These are phyloP conservation scores for Fusarium sp. DNA, from an alignment of 2,329 filamentous ascomycete species.

Conservation along the genomic window DNA sequence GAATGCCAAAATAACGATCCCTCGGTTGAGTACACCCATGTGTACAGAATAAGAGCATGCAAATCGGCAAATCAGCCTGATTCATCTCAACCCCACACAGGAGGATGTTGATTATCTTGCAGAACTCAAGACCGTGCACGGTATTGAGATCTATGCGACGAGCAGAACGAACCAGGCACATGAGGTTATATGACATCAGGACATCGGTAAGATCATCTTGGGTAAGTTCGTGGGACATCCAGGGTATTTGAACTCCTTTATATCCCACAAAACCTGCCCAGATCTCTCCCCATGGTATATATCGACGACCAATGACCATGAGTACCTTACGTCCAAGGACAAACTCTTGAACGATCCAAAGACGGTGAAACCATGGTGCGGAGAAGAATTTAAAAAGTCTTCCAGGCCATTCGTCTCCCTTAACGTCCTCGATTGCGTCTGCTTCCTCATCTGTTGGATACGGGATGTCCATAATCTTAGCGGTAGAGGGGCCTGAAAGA, in stretches of 20 bases:
- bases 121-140: background rate
- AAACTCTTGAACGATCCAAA: slow-evolving; percentile 26
- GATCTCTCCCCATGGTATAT: slow-evolving; percentile 7
- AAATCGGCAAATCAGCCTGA: background rate
- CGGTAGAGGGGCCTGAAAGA: background rate
- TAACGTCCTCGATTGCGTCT: background rate
- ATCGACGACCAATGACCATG: slow-evolving; percentile 6
- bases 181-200: background rate
- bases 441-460: background rate
- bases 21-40: background rate
- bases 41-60: background rate
- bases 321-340: background rate
- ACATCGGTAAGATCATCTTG: background rate
- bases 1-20: slow-evolving; percentile 19
- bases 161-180: background rate
- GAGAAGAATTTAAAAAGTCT: background rate
- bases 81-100: background rate
- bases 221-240: background rate
- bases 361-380: slow-evolving; percentile 13
- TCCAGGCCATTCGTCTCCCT: background rate
- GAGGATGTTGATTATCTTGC: background rate
- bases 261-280: slow-evolving; percentile 4
- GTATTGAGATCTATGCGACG: slow-evolving; percentile 4
- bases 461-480: background rate
- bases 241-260: background rate